A percentile compares a stretch with the other conserved stretches of the same genome.
Evolutionary conservation across 192 early-diverging fungal species (phyloP).

Genomic region (Pecoramyces ruminantium): DNA sequence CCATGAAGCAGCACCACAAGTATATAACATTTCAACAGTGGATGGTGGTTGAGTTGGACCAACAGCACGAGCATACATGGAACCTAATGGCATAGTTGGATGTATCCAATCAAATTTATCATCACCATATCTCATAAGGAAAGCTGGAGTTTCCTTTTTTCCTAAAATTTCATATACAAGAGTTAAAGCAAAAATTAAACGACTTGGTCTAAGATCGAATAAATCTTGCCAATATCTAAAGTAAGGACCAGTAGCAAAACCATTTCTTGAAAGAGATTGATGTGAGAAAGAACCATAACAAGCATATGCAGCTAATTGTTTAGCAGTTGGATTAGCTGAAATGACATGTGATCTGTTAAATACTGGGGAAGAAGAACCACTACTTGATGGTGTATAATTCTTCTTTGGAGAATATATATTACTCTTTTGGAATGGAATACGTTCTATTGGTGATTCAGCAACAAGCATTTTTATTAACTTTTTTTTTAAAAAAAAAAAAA

Average conservation of each 20-base stretch:
- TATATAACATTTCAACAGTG: not conserved
- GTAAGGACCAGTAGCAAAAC: not conserved
- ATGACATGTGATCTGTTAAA: not conserved
- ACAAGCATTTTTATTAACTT: not conserved
- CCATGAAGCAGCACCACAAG: not conserved
- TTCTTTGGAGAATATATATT: not conserved
- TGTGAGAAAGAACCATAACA: not conserved
- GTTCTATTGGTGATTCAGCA: not conserved
- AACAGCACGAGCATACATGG: not conserved
- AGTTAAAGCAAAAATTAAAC: not conserved
- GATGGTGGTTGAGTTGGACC: not conserved
- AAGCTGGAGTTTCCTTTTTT: not conserved
- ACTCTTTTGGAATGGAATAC: not conserved
- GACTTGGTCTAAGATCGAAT: not conserved
- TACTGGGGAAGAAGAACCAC: not conserved
- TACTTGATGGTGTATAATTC: not conserved
- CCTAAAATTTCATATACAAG: not conserved
- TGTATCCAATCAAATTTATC: not conserved
- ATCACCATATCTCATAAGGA: not conserved
- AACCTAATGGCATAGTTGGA: not conserved
- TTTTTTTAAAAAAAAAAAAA: no score
- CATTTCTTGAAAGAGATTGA: not conserved
- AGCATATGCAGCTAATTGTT: not conserved
- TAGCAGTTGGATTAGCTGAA: not conserved
- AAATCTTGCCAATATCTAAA: not conserved